phyloP scores from a whole-genome alignment of 169 alveolate species.

The Plasmodium cynomolgi region DNA sequence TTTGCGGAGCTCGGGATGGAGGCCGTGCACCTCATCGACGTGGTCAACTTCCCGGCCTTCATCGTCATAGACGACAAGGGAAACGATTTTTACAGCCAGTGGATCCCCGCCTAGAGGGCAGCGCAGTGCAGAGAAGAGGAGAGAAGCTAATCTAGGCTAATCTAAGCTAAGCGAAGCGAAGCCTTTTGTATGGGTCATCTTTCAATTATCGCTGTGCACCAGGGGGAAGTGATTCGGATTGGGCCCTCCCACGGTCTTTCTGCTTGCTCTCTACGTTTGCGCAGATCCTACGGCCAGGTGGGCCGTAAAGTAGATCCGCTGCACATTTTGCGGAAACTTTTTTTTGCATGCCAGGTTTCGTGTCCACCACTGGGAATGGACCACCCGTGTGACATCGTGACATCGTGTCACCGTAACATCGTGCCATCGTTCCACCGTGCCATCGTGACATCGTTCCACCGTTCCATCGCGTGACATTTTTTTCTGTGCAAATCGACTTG shows the following conservation, averaged over 20 bases:
- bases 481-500: background rate
- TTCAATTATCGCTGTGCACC: background rate
- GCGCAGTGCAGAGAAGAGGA: background rate
- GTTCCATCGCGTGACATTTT: background rate
- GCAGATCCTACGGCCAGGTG: background rate
- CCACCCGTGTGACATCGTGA: background rate
- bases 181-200: background rate
- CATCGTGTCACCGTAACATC: too few relatives aligned
- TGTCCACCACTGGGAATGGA: background rate
- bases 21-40: constrained; percentile 91
- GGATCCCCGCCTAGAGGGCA: constrained; percentile 63
- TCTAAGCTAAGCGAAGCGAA: background rate
- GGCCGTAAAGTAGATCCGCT: background rate
- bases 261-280: background rate
- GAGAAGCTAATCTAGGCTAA: background rate
- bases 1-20: constrained; percentile 87
- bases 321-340: background rate
- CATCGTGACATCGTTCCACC: too few relatives aligned
- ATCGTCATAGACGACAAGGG: constrained; percentile 90
- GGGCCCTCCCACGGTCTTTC: background rate
- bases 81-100: constrained; percentile 87
- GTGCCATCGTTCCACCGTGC: too few relatives aligned
- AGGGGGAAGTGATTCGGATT: background rate
- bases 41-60: constrained; percentile 91
- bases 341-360: background rate